Base-by-base conservation (phyloP, 2,329 filamentous ascomycete species). In the Fusarium torreyae region DNA sequence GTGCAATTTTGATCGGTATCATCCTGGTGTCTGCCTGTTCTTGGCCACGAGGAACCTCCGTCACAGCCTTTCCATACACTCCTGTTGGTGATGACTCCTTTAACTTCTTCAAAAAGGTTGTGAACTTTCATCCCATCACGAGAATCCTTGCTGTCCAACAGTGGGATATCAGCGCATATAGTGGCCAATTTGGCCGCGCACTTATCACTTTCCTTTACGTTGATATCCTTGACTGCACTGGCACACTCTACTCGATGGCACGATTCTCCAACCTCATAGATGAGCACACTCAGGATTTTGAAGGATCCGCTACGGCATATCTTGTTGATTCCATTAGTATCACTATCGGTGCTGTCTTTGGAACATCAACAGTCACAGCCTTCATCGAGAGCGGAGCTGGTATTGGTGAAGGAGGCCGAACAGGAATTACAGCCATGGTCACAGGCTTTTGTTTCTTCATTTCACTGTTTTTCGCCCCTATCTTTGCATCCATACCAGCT, bases 131-230 rank as follows among this genome's bases (percentile, higher is more conserved):
- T 77, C 87, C 88, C 5, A 96, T 97, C 76, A 76, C 85, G 65
- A 86, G 87, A 51, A 90, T 88, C 9, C 84, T 96, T 15, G 86
- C 84, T 36, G 92, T 90, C 1, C 92, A 94, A 75, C 82, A 93
- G 60, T 97, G 92, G 91, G 82, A 91, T 72, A 83, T 97, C 22
- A 81, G 85, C 13, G 83, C 83, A 9, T 89, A 93, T 59, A 89
- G 91, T 9, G 88, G 88, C 6, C 90, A 95, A 75, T 97, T 96
- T 75, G 92, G 91, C 22, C 84, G 96, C 48, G 93, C 93, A 1
- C 89, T 97, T 70, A 90, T 96, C 79, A 97, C 94, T 4, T 97
- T 97, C 81, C 85, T 97, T n/a, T 97, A 97, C 74, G 93, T 97
- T 70, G 93, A 97, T 75, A 95, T 97, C 64, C 88, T 97, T 44